phyloP scores from a whole-genome alignment of 306 rosid genomes.

The Rosa lucieae region DNA sequence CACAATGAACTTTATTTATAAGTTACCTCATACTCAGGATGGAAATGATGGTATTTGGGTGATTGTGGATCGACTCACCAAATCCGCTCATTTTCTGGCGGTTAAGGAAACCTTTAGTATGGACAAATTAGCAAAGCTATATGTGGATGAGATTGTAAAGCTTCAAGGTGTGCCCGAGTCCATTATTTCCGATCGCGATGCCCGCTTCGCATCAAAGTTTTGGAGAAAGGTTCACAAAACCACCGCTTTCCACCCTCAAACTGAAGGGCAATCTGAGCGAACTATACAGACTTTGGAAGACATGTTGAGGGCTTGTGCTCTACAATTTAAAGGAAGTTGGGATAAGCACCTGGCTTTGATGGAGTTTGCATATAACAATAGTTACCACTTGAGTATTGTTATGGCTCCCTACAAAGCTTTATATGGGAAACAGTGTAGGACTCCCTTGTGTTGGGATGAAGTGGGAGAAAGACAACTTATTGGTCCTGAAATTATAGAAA shows the following conservation, averaged over 20 bases:
- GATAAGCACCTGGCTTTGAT: not conserved
- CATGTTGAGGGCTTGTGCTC: not conserved
- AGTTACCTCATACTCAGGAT: not conserved
- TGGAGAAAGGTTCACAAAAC: not conserved
- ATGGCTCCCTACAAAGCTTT: not conserved
- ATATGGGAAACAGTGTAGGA: not conserved
- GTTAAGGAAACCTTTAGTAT: not conserved
- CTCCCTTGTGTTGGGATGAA: not conserved
- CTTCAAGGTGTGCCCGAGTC: not conserved
- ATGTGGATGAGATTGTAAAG: not conserved
- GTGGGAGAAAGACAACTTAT: not conserved
- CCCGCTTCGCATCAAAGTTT: not conserved
- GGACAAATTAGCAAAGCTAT: not conserved
- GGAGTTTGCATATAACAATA: not conserved
- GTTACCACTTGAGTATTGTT: not conserved
- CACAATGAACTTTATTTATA: not conserved
- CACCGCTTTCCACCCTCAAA: not conserved
- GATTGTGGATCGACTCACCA: not conserved
- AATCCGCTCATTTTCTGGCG: not conserved
- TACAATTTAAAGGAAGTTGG: not conserved
- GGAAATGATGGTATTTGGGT: not conserved
- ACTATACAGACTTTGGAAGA: not conserved
- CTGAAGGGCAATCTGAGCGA: not conserved
- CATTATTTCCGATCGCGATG: not conserved
- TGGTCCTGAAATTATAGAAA: not conserved